Base-by-base conservation (phyloP, 306 rosid species). In the Pterocarpus santalinus region DNA sequence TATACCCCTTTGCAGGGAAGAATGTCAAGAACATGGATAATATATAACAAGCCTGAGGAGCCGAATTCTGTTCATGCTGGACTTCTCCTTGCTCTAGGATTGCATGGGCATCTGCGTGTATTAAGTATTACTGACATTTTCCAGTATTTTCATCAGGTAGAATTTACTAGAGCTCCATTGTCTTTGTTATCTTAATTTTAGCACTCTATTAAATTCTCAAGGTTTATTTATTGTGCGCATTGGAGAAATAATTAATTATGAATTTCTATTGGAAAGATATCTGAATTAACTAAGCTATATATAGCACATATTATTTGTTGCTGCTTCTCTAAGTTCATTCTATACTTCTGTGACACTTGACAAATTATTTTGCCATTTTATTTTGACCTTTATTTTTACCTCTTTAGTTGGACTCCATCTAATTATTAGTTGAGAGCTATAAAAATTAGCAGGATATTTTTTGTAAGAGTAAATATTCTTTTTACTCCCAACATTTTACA, bases 11-110 rank as follows among this genome's bases (percentile, higher is more conserved):
- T 88, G 82, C 91, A 94, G 98, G 98, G 98, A 52, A 92, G 92
- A 89, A 92, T 94, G 98, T 87, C 99, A 57, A 95, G 97, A 82
- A 93, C 97, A 71, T 93, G 97, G 99, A 89, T 95, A 73, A 82
- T 87, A 80, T 95, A 93, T 80, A 93, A 93, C 86, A 93, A 76
- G 86, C 95, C 98, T 47, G 95, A 84, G 83, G 97, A 91, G 69
- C 95, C 98, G 68, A 95, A 84, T 85, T 90, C 97, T 78, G 81
- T 91, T 89, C 99, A 95, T 78, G 99, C 99, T 16, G 98, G 99
- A 77, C 93, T 95, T 80, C 94, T 95, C 77, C 95, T 93, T 81
- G 99, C 94, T 41, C 83, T 95, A 44, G 99, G 99, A 78, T 85
- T 93, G 84, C 99, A 95, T 79, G 98, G 98, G 80, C 90, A 90